Percentiles rank a stretch among this genome's conserved stretches.
These are phyloP conservation scores for Asterionellopsis glacialis DNA, from an alignment of 108 stramenopile genomes.

Conservation along the genomic window DNA sequence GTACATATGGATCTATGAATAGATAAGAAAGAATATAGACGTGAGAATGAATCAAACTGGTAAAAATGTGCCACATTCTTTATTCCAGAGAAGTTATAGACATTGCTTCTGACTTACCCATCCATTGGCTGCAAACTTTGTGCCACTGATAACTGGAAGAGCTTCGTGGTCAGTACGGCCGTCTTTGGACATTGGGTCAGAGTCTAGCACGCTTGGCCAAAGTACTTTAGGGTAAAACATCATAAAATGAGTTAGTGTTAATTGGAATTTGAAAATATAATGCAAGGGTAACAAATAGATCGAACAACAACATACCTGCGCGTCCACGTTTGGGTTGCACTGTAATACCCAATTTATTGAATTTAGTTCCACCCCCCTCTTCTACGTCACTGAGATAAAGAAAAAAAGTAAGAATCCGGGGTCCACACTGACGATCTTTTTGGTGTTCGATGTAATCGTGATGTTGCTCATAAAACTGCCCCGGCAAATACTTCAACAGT, in stretches of 20 bases:
- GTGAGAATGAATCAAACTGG: no score
- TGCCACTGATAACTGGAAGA: constrained; percentile 49
- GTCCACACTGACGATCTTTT: constrained; percentile 13
- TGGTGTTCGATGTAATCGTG: constrained; percentile 34
- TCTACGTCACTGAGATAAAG: constrained; percentile 63
- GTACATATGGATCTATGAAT: constrained; percentile 46
- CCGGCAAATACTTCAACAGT: constrained; percentile 37
- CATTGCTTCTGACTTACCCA: constrained; percentile 21
- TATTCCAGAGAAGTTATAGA: no score
- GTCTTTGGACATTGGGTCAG: constrained; percentile 41
- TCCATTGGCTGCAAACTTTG: constrained; percentile 74
- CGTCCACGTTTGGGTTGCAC: constrained; percentile 59
- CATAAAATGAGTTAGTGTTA: constrained; percentile 11
- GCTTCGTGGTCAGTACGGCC: constrained; percentile 57
- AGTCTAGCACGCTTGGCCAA: constrained; percentile 61
- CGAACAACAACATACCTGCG: constrained; percentile 9
- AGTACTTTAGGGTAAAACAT: constrained; percentile 42
- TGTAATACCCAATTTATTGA: constrained; percentile 26
- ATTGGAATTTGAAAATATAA: constrained; percentile 9
- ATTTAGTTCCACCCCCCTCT: constrained; percentile 47
- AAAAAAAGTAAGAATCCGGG: constrained; percentile 61
- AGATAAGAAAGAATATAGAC: no score
- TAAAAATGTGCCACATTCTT: no score
- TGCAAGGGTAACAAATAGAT: not conserved
- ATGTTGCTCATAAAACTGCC: constrained; percentile 46